Conservation (phyloP, 2,329 filamentous ascomycete genomes). For the Botrytis fabae region DNA sequence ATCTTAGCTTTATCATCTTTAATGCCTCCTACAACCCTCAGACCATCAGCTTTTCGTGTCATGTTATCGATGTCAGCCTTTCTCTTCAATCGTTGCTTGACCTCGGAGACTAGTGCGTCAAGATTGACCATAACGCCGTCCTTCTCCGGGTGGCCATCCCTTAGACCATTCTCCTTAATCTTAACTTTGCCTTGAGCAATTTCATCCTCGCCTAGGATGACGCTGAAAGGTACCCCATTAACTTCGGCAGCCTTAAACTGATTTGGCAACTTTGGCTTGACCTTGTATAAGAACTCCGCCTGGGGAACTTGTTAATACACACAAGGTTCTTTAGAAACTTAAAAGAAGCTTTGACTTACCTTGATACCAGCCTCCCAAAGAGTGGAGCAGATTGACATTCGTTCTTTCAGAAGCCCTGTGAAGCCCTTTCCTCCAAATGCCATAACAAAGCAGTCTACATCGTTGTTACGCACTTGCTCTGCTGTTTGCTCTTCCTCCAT, state of each 20-base stretch:
- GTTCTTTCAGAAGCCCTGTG: conserved; percentile 75
- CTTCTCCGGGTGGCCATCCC: conserved; percentile 84
- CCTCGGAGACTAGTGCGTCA: conserved; percentile 61
- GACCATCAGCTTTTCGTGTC: conserved; percentile 34
- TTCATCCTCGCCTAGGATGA: conserved; percentile 92
- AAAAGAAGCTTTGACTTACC: conserved; percentile 44
- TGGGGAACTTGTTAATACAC: conserved; percentile 34
- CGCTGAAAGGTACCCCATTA: conserved; percentile 76
- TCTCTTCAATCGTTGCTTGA: conserved; percentile 52
- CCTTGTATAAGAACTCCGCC: conserved; percentile 87
- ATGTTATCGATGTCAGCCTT: conserved; percentile 40
- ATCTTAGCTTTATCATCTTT: conserved; percentile 28
- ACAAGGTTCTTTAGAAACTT: not conserved
- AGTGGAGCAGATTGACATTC: conserved; percentile 73
- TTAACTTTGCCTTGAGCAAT: conserved; percentile 79
- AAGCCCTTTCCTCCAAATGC: conserved; percentile 87
- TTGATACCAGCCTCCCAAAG: conserved; percentile 90
- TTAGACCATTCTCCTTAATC: conserved; percentile 81
- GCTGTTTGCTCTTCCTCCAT: conserved; percentile 61
- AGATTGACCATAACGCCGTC: conserved; percentile 76
- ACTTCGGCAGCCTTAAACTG: conserved; percentile 91
- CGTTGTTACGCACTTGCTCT: conserved; percentile 62
- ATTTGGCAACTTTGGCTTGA: conserved; percentile 81
- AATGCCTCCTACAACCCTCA: conserved; percentile 39
- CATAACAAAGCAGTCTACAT: conserved; percentile 93